Evolutionary conservation across 495 filamentous ascomycete genomes (phyloP).

Genomic region (Hyaloscypha hepaticicola): DNA sequence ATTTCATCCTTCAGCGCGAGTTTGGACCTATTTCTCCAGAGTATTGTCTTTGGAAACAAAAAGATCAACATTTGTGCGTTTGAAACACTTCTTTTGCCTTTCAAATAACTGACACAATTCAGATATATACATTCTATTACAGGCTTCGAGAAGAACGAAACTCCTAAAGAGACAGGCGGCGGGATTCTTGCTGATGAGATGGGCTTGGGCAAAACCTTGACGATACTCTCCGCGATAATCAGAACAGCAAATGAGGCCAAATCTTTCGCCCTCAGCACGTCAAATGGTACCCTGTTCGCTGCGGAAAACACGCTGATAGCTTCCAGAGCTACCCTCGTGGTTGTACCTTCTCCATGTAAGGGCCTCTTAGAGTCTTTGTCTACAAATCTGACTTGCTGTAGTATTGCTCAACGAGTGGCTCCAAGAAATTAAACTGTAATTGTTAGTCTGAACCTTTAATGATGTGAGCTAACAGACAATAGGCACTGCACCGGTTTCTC

Average conservation of each 20-base stretch:
- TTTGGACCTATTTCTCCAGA: slow-evolving; percentile 31
- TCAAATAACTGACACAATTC: not conserved
- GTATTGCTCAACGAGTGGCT: slow-evolving; percentile 21
- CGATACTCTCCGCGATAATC: slow-evolving; percentile 76
- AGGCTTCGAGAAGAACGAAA: slow-evolving; percentile 1
- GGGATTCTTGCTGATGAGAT: slow-evolving; percentile 91
- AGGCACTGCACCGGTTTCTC: slow-evolving; percentile 37
- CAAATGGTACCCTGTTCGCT: not conserved
- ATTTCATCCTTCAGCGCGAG: slow-evolving; percentile 40
- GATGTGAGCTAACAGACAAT: not conserved
- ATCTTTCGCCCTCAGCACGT: slow-evolving; percentile 7
- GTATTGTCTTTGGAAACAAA: slow-evolving; percentile 30
- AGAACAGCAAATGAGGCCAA: slow-evolving; percentile 16
- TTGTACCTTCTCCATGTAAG: slow-evolving; percentile 53
- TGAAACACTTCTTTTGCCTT: not conserved
- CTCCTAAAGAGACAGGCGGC: slow-evolving; percentile 41
- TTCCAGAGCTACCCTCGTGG: slow-evolving; percentile 68
- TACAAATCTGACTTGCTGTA: slow-evolving; percentile 5
- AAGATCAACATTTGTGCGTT: slow-evolving; percentile 6
- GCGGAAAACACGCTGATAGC: slow-evolving; percentile 31
- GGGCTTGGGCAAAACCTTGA: slow-evolving; percentile 89
- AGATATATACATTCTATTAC: slow-evolving; percentile 16
- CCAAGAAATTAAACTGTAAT: slow-evolving; percentile 19
- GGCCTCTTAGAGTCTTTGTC: not conserved
- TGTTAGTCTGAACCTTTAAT: not conserved